Conservation (phyloP, 2,329 filamentous ascomycete species). For the Colletotrichum paranaense region DNA sequence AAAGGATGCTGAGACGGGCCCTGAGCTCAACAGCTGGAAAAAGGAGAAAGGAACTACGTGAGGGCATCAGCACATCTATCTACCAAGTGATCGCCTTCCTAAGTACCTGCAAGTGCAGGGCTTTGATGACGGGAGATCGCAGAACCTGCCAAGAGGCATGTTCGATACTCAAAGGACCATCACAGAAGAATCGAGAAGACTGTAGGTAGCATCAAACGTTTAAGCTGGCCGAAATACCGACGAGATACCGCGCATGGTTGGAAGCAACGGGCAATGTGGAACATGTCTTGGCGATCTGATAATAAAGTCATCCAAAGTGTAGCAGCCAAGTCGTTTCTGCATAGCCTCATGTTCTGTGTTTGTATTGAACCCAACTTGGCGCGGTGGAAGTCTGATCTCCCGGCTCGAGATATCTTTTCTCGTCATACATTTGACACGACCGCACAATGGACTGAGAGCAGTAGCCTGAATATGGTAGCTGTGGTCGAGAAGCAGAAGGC, state of each 20-base stretch:
- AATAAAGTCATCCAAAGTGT: not conserved
- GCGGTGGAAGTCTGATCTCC: conserved; percentile 7
- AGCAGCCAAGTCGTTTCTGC: not conserved
- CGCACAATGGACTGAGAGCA: not conserved
- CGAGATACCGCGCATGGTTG: not conserved
- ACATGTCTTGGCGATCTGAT: not conserved
- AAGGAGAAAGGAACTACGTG: not conserved
- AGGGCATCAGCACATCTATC: not conserved
- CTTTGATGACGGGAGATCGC: not conserved
- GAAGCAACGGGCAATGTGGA: not conserved
- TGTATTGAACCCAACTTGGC: conserved; percentile 11
- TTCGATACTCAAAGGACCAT: not conserved
- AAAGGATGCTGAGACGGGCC: not conserved
- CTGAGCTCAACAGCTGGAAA: not conserved
- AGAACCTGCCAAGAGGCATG: not conserved
- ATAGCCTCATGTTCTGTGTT: conserved; percentile 11
- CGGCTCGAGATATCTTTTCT: conserved; percentile 22
- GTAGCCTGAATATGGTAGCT: conserved; percentile 2
- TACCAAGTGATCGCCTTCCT: not conserved
- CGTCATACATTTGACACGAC: conserved; percentile 18
- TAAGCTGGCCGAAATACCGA: not conserved
- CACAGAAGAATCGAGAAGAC: not conserved
- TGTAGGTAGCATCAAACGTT: not conserved
- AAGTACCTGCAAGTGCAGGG: not conserved
- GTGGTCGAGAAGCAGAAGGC: not conserved